Evolutionary conservation across 805 yeast genomes (phyloP), one percentile per base, ranked within the genome.

Genomic region (Candida odintsovae): DNA sequence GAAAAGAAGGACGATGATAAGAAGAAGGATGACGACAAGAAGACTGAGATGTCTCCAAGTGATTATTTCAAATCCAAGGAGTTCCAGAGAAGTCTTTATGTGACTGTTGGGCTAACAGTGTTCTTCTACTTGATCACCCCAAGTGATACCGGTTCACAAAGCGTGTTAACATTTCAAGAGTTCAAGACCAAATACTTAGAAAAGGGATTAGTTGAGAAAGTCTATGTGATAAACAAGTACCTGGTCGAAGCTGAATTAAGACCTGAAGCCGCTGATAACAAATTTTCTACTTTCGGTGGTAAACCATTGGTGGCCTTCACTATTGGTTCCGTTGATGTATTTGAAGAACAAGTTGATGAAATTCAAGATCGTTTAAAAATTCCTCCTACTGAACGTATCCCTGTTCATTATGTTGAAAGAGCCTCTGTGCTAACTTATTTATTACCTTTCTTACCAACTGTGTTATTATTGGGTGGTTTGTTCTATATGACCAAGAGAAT

Each of bases 261-360:
- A 10, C 50, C 50, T 18, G 50, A 47, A 21, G 44, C 42, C 20
- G 28, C 42, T 18, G 33, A 38, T 6, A 21, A 13, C 18, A 21
- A 15, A 15, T 10, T 15, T 11, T 21, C 38, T 8, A 16, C 35
- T 7, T 21, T 42, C 12, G 39, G 25, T 36, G 39, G 39, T 36
- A 36, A 36, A 13, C 22, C 39, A 20, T 7, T 36, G 9, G 39
- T 36, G 18, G 39, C 8, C 55, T 94, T 94, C 71, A 77, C 81
- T 13, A 87, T 94, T 57, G 99, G 99, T 10, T 84, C 95, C 1
- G 80, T 90, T 20, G 97, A 90, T 44, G 73, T 81, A 28, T 94
- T 94, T 66, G 99, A 94, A 65, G 80, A 79, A 45, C 83, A 82
- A 56, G 70, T 94, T 48, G 83, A 80, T 49, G 77, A 75, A 33